Percentiles rank a stretch among this genome's conserved stretches.
Evolutionary conservation across 2,329 filamentous ascomycete species (phyloP).

Genomic region (Botrytis cinerea): DNA sequence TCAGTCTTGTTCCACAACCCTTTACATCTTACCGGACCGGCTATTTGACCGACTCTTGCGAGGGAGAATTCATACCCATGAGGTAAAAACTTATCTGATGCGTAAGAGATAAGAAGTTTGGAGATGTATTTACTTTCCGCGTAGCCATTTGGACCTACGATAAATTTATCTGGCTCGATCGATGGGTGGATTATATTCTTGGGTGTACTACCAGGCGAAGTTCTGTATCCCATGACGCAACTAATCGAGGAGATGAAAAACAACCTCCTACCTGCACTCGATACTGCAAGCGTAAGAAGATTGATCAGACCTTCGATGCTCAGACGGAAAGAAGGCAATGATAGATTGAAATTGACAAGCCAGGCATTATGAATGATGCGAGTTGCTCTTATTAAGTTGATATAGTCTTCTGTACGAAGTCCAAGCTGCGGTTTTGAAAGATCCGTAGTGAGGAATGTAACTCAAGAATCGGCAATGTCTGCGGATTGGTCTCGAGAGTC

Average conservation of each 20-base stretch:
- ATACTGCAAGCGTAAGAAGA: conserved; percentile 38
- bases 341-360: conserved; percentile 27
- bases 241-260: conserved; percentile 39
- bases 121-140: conserved; percentile 36
- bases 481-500: neutral
- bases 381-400: conserved; percentile 43
- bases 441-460: neutral
- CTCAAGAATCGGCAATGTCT: conserved; percentile 10
- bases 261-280: conserved; percentile 24
- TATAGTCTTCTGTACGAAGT: conserved; percentile 26
- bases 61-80: conserved; percentile 39
- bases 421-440: neutral
- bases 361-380: neutral
- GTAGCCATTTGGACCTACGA: conserved; percentile 31
- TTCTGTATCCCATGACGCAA: conserved; percentile 35
- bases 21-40: conserved; percentile 34
- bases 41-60: conserved; percentile 53
- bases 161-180: conserved; percentile 6
- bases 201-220: conserved; percentile 33
- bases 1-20: conserved; percentile 9
- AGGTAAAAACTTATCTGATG: conserved; percentile 44
- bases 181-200: neutral
- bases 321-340: conserved; percentile 41
- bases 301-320: conserved; percentile 45
- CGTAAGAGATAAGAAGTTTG: conserved; percentile 46